A percentile compares a stretch with the other conserved stretches of the same genome.
Conservation (phyloP, 2,329 filamentous ascomycete species). For the Claviceps monticola region DNA sequence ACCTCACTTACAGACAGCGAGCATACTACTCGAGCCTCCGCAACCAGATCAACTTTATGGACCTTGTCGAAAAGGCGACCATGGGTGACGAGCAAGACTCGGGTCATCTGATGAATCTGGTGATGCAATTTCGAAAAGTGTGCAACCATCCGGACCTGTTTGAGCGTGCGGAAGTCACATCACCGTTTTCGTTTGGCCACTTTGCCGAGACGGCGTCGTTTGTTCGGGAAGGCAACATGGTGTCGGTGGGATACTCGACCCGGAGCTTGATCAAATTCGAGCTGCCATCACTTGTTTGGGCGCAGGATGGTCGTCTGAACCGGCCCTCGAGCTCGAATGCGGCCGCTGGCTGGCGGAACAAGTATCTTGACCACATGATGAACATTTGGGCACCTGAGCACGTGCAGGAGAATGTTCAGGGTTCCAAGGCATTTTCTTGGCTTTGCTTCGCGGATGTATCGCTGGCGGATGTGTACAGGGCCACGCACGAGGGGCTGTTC, state of each 20-base stretch:
- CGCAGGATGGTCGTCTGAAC: slow-evolving; percentile 63
- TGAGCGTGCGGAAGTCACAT: slow-evolving; percentile 82
- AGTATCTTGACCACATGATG: slow-evolving; percentile 67
- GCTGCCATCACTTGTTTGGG: slow-evolving; percentile 69
- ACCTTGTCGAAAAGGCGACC: slow-evolving; percentile 93
- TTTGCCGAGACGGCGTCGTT: slow-evolving; percentile 96
- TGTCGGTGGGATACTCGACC: slow-evolving; percentile 76
- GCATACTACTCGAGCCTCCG: slow-evolving; percentile 85
- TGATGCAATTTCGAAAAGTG: slow-evolving; percentile 99
- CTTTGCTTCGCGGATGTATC: slow-evolving; percentile 75
- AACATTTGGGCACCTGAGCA: slow-evolving; percentile 83
- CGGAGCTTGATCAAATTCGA: slow-evolving; percentile 75
- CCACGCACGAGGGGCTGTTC: slow-evolving; percentile 58
- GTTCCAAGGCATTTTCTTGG: slow-evolving; percentile 68
- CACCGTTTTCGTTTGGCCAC: slow-evolving; percentile 68
- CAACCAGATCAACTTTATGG: slow-evolving; percentile 97
- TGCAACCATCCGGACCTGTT: slow-evolving; percentile 98
- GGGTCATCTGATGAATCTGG: slow-evolving; percentile 93
- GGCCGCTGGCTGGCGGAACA: slow-evolving; percentile 65
- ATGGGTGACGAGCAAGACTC: slow-evolving; percentile 90
- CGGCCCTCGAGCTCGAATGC: slow-evolving; percentile 60
- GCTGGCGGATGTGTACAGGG: slow-evolving; percentile 54
- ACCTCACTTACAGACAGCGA: slow-evolving; percentile 89
- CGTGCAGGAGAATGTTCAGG: slow-evolving; percentile 47
- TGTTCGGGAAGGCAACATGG: slow-evolving; percentile 68